Evolutionary conservation across 2,329 filamentous ascomycete genomes (phyloP).

Genomic region (Penicillium freii): DNA sequence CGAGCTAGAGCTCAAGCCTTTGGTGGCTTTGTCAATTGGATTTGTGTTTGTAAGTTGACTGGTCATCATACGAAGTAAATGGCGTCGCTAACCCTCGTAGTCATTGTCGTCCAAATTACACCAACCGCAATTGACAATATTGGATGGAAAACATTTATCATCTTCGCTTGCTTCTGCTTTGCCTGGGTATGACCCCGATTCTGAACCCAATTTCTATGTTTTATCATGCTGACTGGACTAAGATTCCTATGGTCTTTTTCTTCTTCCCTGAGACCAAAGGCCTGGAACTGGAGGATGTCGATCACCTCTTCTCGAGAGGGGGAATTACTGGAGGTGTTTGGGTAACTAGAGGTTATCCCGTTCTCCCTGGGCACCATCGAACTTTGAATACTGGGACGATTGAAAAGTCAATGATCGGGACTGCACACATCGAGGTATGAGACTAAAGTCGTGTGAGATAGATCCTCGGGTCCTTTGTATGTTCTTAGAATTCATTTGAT

Average conservation of each 20-base stretch:
- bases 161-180: constrained; percentile 28
- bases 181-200: constrained; percentile 17
- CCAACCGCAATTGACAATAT: constrained; percentile 31
- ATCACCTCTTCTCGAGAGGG: constrained; percentile 42
- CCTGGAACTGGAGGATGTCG: constrained; percentile 63
- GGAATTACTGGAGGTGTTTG: constrained; percentile 41
- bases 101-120: constrained; percentile 12
- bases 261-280: constrained; percentile 65
- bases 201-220: background rate
- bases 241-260: constrained; percentile 58
- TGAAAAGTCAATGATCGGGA: constrained; percentile 10
- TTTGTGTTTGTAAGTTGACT: constrained; percentile 34
- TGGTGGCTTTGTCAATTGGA: constrained; percentile 39
- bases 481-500: background rate
- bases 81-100: constrained; percentile 15
- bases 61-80: constrained; percentile 18
- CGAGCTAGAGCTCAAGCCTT: constrained; percentile 44
- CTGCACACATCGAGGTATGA: constrained; percentile 4
- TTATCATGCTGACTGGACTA: constrained; percentile 15
- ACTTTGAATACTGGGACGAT: constrained; percentile 14
- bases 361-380: constrained; percentile 19
- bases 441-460: background rate
- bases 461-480: background rate
- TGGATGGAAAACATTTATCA: constrained; percentile 32
- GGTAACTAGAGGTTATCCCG: constrained; percentile 21